Evolutionary conservation across 441 rosid species (phyloP), one percentile per base, ranked within the genome.

Genomic region (Mallotus repandus): DNA sequence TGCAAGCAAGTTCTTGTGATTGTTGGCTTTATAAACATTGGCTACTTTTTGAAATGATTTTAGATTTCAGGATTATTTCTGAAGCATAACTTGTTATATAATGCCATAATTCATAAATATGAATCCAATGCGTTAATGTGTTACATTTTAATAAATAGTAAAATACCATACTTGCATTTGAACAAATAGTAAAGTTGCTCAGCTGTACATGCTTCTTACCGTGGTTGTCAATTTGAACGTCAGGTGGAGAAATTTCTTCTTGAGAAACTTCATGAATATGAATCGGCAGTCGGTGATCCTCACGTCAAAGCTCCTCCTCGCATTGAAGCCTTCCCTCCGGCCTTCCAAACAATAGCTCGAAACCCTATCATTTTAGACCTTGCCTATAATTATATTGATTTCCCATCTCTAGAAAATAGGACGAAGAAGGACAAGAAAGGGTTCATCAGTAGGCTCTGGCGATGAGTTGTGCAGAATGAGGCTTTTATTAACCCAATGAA

Each of bases 341-440:
- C 89, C 4, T 89, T 90, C 79, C 87, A 86, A 65, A 59, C 90
- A 0, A 84, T 88, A 75, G 75, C 98, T 63, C 84, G 99, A 48
- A 89, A 90, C 74, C 98, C 99, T 14, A 89, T 96, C 52, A 92
- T 93, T 68, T 73, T 93, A 49, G 98, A 96, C 81, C 92, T 93
- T 14, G 98, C 93, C 50, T 81, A 85, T 81, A 77, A 80, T 56
- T 78, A 69, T 66, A 84, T 93, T 22, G 88, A 88, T 21, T 96
- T 93, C 91, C 99, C 99, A 12, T 86, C 83, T 58, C 84, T 96
- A 11, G 96, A 91, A 60, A 89, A 84, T 84, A 85, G 96, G 80
- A 92, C 85, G 97, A 91, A 89, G 94, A 96, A 87, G 79, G 86
- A 79, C 76, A 84, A 71, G 81, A 92, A 83, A 82, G 93, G 98